phyloP scores from a whole-genome alignment of 1,139 yeast genomes.

The Taphrina pruni region DNA sequence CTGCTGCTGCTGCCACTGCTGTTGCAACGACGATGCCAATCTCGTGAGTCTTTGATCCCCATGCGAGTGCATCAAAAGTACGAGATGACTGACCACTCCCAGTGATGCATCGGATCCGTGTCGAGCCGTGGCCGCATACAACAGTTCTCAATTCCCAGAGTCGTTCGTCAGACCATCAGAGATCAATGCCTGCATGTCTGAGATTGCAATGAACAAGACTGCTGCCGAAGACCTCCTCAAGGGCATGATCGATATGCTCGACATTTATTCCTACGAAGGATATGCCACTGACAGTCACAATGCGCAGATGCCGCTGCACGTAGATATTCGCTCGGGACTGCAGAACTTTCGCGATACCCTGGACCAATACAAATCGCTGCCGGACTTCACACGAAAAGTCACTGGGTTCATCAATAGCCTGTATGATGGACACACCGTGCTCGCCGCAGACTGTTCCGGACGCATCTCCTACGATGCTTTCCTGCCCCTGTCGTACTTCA shows the following conservation, averaged over 20 bases:
- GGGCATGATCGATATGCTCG: slow-evolving; percentile 9
- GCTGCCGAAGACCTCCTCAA: slow-evolving; percentile 19
- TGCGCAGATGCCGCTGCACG: slow-evolving; percentile 16
- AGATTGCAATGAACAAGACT: slow-evolving; percentile 15
- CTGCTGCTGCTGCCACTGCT: background rate
- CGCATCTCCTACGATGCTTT: slow-evolving; percentile 21
- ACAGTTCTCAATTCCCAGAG: slow-evolving; percentile 23
- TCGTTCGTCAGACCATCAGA: slow-evolving; percentile 12
- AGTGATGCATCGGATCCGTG: background rate
- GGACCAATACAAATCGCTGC: slow-evolving; percentile 1
- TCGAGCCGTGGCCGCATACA: slow-evolving; percentile 5
- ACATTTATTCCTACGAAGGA: slow-evolving; percentile 21
- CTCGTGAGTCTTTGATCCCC: no score
- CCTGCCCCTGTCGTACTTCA: slow-evolving; percentile 14
- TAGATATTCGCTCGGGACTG: slow-evolving; percentile 1
- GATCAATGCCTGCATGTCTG: slow-evolving; percentile 16
- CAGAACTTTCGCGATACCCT: slow-evolving; percentile 1
- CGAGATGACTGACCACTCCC: background rate
- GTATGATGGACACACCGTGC: slow-evolving; percentile 31
- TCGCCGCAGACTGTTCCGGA: slow-evolving; percentile 19
- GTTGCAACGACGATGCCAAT: background rate
- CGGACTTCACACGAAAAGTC: slow-evolving; percentile 17
- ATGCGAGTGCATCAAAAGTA: background rate
- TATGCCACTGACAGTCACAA: slow-evolving; percentile 6
- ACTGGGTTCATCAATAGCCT: slow-evolving; percentile 8